These are phyloP conservation scores for Cicer arietinum DNA, from an alignment of 306 rosid genomes.

Conservation along the genomic window DNA sequence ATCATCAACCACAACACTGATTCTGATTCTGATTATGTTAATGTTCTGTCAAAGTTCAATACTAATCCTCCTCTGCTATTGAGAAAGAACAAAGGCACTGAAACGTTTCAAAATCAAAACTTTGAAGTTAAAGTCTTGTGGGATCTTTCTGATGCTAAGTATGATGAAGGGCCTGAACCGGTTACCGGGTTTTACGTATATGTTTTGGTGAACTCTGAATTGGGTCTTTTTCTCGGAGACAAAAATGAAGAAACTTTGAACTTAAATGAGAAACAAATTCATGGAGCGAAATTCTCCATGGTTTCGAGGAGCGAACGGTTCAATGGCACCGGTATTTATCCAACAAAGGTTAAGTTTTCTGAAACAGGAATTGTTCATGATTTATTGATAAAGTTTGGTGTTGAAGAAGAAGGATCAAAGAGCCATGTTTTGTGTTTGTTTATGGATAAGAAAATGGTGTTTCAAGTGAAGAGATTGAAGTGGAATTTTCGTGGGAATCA, in stretches of 20 bases:
- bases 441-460: constrained; percentile 66
- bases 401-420: constrained; percentile 51
- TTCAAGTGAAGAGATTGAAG: constrained; percentile 72
- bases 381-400: constrained; percentile 64
- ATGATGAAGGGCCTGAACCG: constrained; percentile 73
- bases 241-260: constrained; percentile 41
- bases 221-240: constrained; percentile 66
- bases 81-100: constrained; percentile 51
- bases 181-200: constrained; percentile 56
- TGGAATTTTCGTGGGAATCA: constrained; percentile 98
- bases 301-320: constrained; percentile 68
- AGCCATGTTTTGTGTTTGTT: constrained; percentile 54
- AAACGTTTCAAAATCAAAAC: constrained; percentile 40
- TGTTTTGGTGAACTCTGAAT: constrained; percentile 63
- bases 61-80: constrained; percentile 39
- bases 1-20: constrained; percentile 19
- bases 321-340: constrained; percentile 51
- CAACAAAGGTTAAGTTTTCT: constrained; percentile 67
- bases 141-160: constrained; percentile 72
- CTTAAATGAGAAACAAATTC: constrained; percentile 4
- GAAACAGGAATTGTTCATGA: constrained; percentile 66
- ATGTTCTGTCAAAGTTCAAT: constrained; percentile 15
- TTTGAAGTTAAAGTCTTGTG: constrained; percentile 56
- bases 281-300: constrained; percentile 43
- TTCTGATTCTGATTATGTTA: background rate